A percentile compares a stretch with the other conserved stretches of the same genome.
Conservation (phyloP, 805 yeast species). For the Candida multigemmis region DNA sequence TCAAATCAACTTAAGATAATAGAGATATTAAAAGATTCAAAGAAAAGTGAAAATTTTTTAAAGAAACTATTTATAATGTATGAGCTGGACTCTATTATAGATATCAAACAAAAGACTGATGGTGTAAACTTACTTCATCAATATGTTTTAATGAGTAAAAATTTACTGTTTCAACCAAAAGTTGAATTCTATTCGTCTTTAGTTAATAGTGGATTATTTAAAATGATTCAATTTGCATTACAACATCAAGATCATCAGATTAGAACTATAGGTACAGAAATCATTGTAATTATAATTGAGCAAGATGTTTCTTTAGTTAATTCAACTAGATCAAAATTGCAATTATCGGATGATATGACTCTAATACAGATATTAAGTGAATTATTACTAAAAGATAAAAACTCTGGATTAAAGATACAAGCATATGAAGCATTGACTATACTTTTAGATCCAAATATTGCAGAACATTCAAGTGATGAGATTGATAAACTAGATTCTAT, state of each 20-base stretch:
- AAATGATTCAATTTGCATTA: constrained; percentile 65
- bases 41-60: constrained; percentile 35
- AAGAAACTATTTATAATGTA: constrained; percentile 50
- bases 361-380: constrained; percentile 46
- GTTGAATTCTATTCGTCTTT: constrained; percentile 55
- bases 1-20: constrained; percentile 62
- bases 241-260: constrained; percentile 37
- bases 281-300: constrained; percentile 72
- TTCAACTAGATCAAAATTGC: constrained; percentile 19
- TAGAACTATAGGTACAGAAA: constrained; percentile 69
- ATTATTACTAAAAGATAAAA: constrained; percentile 52
- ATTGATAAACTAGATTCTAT: neutral
- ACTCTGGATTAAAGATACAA: constrained; percentile 70
- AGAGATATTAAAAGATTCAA: constrained; percentile 43
- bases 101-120: constrained; percentile 38
- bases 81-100: constrained; percentile 1
- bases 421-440: constrained; percentile 76
- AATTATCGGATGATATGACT: constrained; percentile 48
- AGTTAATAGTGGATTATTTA: constrained; percentile 60
- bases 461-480: constrained; percentile 8
- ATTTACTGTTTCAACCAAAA: constrained; percentile 48
- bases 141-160: constrained; percentile 66
- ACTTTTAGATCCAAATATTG: constrained; percentile 51
- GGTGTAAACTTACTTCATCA: constrained; percentile 78
- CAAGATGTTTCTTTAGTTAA: constrained; percentile 65